Conservation (phyloP, 306 rosid species). For the Castanospermum australe region DNA sequence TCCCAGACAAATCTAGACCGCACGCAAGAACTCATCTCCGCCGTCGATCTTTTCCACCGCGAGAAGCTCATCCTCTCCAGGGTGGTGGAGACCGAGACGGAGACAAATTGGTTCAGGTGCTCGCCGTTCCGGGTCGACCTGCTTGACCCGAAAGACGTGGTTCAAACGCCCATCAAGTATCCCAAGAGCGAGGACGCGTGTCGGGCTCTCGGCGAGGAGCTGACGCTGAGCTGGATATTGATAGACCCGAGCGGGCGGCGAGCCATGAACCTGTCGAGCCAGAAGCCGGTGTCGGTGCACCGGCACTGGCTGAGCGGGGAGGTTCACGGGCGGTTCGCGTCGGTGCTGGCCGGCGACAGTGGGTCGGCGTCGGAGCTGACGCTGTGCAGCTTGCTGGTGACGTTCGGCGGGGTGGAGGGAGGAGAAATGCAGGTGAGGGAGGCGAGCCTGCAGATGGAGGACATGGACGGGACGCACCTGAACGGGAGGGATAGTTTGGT, state of each 20-base stretch:
- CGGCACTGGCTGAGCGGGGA: slow-evolving; percentile 90
- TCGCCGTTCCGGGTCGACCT: slow-evolving; percentile 81
- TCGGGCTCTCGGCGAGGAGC: slow-evolving; percentile 28
- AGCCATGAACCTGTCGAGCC: slow-evolving; percentile 71
- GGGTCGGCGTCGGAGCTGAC: slow-evolving; percentile 55
- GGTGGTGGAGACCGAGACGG: slow-evolving; percentile 72
- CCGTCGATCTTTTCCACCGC: slow-evolving; percentile 66
- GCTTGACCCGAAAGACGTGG: slow-evolving; percentile 70
- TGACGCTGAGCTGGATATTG: slow-evolving; percentile 77
- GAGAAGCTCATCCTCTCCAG: slow-evolving; percentile 39
- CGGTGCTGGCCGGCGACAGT: slow-evolving; percentile 48
- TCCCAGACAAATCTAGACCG: background rate
- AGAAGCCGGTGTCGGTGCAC: slow-evolving; percentile 55
- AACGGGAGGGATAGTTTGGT: slow-evolving; percentile 84
- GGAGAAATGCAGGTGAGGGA: slow-evolving; percentile 72
- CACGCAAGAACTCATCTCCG: slow-evolving; percentile 49
- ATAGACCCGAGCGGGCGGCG: slow-evolving; percentile 56
- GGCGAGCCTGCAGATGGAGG: slow-evolving; percentile 66
- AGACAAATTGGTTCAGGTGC: slow-evolving; percentile 71
- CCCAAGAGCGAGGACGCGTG: slow-evolving; percentile 37
- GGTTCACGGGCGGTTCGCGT: slow-evolving; percentile 49
- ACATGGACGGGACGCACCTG: slow-evolving; percentile 68
- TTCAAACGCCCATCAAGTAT: slow-evolving; percentile 44
- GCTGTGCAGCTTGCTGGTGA: slow-evolving; percentile 50
- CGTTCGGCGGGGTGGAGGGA: slow-evolving; percentile 51